A percentile compares a stretch with the other conserved stretches of the same genome.
Evolutionary conservation across 805 yeast genomes (phyloP).

Genomic region (Metschnikowia cubensis): DNA sequence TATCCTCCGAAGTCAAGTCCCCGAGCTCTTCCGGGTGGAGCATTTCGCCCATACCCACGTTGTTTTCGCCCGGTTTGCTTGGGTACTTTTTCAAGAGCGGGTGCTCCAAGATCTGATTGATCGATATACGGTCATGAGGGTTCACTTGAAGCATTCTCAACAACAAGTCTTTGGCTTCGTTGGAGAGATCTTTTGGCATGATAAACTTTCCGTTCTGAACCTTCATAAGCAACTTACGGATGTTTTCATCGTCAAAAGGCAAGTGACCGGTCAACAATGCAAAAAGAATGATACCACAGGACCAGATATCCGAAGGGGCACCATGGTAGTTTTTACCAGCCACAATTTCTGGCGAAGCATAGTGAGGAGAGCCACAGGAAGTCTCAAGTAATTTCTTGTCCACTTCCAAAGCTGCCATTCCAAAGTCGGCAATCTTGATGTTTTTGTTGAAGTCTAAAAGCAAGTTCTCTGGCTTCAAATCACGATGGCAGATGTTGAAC

Average conservation of each 20-base stretch:
- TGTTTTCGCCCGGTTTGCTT: constrained; percentile 20
- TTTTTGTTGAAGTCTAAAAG: constrained; percentile 77
- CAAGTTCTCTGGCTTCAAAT: constrained; percentile 77
- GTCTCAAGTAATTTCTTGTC: constrained; percentile 82
- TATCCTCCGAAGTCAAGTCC: constrained; percentile 29
- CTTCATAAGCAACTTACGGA: constrained; percentile 77
- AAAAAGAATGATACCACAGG: constrained; percentile 92
- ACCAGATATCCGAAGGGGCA: constrained; percentile 96
- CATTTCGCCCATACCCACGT: not conserved
- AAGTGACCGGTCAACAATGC: constrained; percentile 92
- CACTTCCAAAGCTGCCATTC: constrained; percentile 96
- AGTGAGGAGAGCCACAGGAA: constrained; percentile 97
- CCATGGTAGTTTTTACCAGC: constrained; percentile 95
- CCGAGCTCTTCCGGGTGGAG: constrained; percentile 6
- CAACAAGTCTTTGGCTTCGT: constrained; percentile 85
- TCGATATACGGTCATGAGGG: constrained; percentile 75
- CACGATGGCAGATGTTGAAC: constrained; percentile 84
- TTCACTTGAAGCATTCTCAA: constrained; percentile 76
- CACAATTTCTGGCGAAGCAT: constrained; percentile 97
- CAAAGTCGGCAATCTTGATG: constrained; percentile 96
- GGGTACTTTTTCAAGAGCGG: constrained; percentile 79
- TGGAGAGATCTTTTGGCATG: constrained; percentile 75
- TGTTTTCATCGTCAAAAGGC: constrained; percentile 96
- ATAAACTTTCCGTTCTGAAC: constrained; percentile 86
- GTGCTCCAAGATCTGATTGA: constrained; percentile 72